phyloP scores from a whole-genome alignment of 805 yeast species.

The Candida chilensis region DNA sequence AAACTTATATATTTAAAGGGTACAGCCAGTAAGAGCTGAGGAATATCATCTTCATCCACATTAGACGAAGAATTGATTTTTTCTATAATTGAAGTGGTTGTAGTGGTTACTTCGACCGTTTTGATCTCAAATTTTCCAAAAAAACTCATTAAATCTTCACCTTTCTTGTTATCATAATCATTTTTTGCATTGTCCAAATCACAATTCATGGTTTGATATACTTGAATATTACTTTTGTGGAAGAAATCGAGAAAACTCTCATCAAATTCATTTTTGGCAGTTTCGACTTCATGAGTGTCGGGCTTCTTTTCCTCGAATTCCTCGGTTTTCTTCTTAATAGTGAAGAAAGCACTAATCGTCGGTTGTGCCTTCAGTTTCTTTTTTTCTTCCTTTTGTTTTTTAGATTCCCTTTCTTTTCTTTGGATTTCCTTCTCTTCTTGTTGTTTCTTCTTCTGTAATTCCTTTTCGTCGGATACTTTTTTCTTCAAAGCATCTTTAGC shows the following conservation, averaged over 20 bases:
- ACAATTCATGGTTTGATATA: slow-evolving; percentile 16
- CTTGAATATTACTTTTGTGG: slow-evolving; percentile 15
- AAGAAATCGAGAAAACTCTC: neutral
- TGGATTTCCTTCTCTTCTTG: too few species aligned
- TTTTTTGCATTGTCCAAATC: neutral
- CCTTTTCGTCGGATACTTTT: too few species aligned
- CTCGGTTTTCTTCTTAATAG: neutral
- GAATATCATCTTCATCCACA: slow-evolving; percentile 7
- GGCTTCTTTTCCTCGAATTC: neutral
- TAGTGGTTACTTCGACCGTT: neutral
- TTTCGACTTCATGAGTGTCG: too few species aligned
- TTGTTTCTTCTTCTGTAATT: too few species aligned
- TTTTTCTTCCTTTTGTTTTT: too few species aligned
- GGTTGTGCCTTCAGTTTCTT: too few species aligned
- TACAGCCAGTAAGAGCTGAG: slow-evolving; percentile 17
- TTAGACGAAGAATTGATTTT: neutral
- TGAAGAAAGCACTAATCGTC: neutral
- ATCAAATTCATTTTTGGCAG: too few species aligned
- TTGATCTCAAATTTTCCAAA: neutral
- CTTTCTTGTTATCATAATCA: neutral
- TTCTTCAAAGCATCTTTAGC: slow-evolving; percentile 18
- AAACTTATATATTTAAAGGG: slow-evolving; percentile 21
- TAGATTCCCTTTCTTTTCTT: too few species aligned
- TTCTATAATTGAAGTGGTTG: neutral
- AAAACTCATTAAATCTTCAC: neutral